These are phyloP conservation scores for Candida ponderosae DNA, from an alignment of 805 yeast genomes.

Conservation along the genomic window DNA sequence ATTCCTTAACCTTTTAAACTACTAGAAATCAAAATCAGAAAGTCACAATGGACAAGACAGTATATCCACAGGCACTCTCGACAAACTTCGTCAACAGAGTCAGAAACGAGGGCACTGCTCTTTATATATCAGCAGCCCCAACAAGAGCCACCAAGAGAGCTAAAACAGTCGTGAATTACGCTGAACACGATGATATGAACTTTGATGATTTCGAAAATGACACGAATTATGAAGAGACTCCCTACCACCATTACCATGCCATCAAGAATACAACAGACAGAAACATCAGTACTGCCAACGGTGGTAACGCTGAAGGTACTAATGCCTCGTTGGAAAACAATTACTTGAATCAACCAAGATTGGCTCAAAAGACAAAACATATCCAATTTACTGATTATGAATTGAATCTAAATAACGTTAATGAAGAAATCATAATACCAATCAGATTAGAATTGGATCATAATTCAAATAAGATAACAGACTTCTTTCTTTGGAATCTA, in stretches of 20 bases:
- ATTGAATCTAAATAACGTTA: constrained; percentile 15
- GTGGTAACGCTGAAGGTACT: constrained; percentile 1
- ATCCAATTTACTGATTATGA: constrained; percentile 16
- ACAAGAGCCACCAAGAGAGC: constrained; percentile 75
- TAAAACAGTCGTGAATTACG: constrained; percentile 65
- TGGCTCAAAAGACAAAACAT: constrained; percentile 19
- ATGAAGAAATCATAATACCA: constrained; percentile 78
- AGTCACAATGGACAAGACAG: constrained; percentile 16
- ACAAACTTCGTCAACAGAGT: constrained; percentile 70
- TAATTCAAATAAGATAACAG: constrained; percentile 79
- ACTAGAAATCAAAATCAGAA: background rate
- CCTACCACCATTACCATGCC: background rate
- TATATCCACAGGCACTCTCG: constrained; percentile 69
- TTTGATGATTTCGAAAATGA: constrained; percentile 45
- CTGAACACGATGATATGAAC: constrained; percentile 69
- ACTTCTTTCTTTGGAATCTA: constrained; percentile 86
- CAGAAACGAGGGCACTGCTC: constrained; percentile 64
- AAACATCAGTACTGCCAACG: background rate
- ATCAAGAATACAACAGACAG: background rate
- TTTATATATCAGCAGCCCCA: constrained; percentile 66
- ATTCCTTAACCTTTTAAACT: no score
- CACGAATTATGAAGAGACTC: constrained; percentile 14
- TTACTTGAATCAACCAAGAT: constrained; percentile 9
- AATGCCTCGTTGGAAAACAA: constrained; percentile 3
- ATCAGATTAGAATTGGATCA: constrained; percentile 78